Percentiles rank a stretch among this genome's conserved stretches.
These are phyloP conservation scores for Solanum hybrid DNA, from an alignment of 305 asterid species.

Conservation along the genomic window DNA sequence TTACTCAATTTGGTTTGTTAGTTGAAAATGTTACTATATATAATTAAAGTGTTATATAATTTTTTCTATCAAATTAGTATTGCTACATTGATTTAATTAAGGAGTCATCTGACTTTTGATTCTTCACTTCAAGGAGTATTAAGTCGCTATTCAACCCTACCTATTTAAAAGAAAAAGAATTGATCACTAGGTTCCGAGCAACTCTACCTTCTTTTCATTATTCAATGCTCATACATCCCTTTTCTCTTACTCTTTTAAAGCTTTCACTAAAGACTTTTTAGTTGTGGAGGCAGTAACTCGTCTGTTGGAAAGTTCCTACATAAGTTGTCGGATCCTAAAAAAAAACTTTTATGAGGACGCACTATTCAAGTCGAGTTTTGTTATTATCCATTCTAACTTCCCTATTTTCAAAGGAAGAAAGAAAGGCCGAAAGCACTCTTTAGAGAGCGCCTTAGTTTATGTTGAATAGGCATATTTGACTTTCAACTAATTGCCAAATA, in stretches of 20 bases:
- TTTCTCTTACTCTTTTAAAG: not conserved
- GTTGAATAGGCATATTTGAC: too few species aligned
- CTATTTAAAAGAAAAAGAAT: too few species aligned
- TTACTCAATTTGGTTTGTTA: not conserved
- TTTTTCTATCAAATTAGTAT: not conserved
- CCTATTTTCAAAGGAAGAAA: not conserved
- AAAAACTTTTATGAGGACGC: not conserved
- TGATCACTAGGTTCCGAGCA: not conserved
- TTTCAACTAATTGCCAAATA: too few species aligned
- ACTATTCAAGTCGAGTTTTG: not conserved
- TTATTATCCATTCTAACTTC: not conserved
- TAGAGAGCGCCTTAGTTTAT: too few species aligned
- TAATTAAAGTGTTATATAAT: not conserved
- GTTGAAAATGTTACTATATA: not conserved
- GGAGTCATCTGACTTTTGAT: too few species aligned
- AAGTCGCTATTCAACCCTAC: not conserved
- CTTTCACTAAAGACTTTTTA: not conserved
- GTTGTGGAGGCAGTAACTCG: not conserved
- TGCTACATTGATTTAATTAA: not conserved
- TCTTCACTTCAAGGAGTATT: not conserved
- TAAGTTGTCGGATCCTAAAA: too few species aligned
- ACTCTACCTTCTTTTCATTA: not conserved
- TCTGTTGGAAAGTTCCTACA: not conserved
- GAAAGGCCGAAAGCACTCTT: too few species aligned
- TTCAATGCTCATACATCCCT: not conserved